phyloP scores from a whole-genome alignment of 441 rosid genomes.

The Biscutella laevigata region DNA sequence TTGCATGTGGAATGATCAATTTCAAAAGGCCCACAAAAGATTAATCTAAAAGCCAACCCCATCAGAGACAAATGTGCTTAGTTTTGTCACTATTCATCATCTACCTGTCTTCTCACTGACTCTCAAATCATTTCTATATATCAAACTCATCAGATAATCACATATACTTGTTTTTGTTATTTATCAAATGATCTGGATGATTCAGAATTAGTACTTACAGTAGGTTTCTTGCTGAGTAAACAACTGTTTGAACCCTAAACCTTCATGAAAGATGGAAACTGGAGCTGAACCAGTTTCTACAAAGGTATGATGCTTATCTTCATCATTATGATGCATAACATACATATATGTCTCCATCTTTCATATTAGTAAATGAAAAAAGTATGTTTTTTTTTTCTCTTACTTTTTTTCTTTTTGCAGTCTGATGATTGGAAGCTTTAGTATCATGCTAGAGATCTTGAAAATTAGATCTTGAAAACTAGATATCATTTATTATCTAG shows the following conservation, averaged over 20 bases:
- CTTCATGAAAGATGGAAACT: constrained; percentile 45
- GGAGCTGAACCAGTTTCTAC: constrained; percentile 37
- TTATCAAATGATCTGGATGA: constrained; percentile 24
- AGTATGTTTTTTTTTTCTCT: not conserved
- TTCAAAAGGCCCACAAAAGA: constrained; percentile 26
- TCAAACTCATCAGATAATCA: constrained; percentile 16
- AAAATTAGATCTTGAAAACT: constrained; percentile 3
- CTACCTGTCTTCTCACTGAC: constrained; percentile 31
- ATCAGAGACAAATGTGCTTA: constrained; percentile 21
- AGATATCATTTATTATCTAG: constrained; percentile 5
- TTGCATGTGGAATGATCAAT: constrained; percentile 31
- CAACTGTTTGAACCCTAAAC: constrained; percentile 18
- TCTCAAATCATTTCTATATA: constrained; percentile 21
- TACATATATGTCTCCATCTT: not conserved
- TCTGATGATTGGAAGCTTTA: constrained; percentile 17
- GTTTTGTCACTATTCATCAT: constrained; percentile 26
- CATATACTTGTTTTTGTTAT: not conserved
- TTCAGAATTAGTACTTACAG: constrained; percentile 25
- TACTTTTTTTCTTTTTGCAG: constrained; percentile 7
- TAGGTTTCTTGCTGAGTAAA: constrained; percentile 25
- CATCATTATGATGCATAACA: constrained; percentile 4
- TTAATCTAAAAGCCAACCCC: constrained; percentile 28
- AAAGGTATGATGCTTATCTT: constrained; percentile 42
- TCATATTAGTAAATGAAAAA: not conserved
- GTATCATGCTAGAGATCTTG: constrained; percentile 7